Evolutionary conservation across 768 basidiomycete species (phyloP).

Genomic region (Termitomyces sp.): DNA sequence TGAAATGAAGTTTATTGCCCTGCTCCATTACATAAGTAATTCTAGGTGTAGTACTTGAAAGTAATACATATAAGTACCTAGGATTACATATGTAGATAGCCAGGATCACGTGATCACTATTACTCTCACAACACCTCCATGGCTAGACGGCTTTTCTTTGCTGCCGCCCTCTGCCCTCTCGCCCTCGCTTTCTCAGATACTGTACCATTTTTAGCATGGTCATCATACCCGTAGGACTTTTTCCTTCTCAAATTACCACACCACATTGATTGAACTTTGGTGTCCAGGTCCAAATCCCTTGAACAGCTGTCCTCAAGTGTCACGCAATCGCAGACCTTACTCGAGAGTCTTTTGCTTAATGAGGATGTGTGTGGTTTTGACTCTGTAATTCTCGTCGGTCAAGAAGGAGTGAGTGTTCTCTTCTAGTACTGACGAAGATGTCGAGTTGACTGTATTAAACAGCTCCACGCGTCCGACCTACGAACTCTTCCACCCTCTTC

Average conservation of each 20-base stretch:
- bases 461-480: conserved; percentile 80
- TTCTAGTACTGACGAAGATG: neutral
- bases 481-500: conserved; percentile 53
- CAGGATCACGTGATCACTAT: neutral
- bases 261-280: neutral
- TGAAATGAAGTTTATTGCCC: no score
- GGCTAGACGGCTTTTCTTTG: conserved; percentile 38
- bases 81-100: no score
- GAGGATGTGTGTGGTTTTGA: conserved; percentile 59
- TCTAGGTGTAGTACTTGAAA: no score
- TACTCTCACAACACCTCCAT: conserved; percentile 23
- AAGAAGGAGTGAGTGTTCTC: conserved; percentile 58
- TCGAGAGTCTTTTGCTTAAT: conserved; percentile 40
- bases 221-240: conserved; percentile 52
- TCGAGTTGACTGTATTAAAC: conserved; percentile 3
- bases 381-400: conserved; percentile 64
- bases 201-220: conserved; percentile 67
- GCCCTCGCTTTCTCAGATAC: conserved; percentile 61
- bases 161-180: conserved; percentile 42
- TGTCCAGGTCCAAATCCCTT: conserved; percentile 45
- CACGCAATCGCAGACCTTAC: conserved; percentile 30
- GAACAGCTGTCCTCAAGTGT: conserved; percentile 33
- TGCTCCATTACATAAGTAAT: no score
- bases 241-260: neutral
- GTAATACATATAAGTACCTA: no score